Percentiles rank a stretch among this genome's conserved stretches.
Conservation (phyloP, 2,329 filamentous ascomycete species). For the Pseudogymnoascus sp. region DNA sequence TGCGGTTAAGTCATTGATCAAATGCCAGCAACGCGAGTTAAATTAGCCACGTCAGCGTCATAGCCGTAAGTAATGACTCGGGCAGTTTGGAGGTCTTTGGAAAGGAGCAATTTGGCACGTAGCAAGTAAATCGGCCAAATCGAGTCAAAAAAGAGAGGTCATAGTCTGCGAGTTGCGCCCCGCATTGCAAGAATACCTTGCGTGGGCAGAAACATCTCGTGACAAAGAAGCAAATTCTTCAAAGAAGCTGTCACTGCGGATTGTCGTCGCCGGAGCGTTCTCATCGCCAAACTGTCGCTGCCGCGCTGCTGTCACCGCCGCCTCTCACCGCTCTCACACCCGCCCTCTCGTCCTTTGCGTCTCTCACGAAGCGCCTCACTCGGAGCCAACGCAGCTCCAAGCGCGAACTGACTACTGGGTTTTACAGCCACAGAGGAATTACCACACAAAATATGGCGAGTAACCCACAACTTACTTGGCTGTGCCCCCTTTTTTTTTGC, state of each 20-base stretch:
- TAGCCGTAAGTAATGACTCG: constrained; percentile 35
- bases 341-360: neutral
- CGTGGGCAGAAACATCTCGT: too few species aligned
- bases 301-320: neutral
- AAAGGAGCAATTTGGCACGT: constrained; percentile 24
- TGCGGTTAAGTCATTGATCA: neutral
- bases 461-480: too few species aligned
- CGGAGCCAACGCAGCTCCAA: neutral
- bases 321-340: neutral
- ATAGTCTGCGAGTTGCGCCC: too few species aligned
- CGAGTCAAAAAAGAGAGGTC: too few species aligned
- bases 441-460: too few species aligned
- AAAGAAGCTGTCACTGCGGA: too few species aligned
- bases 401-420: neutral
- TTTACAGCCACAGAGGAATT: too few species aligned
- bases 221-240: too few species aligned
- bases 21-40: neutral
- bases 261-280: neutral
- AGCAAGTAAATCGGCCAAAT: too few species aligned
- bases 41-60: constrained; percentile 24
- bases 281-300: neutral
- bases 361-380: too few species aligned
- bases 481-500: neutral
- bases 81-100: constrained; percentile 23
- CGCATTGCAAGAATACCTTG: too few species aligned